Percentiles rank a stretch among this genome's conserved stretches.
Conservation (phyloP, 805 yeast species). For the Scheffersomyces lignosus region DNA sequence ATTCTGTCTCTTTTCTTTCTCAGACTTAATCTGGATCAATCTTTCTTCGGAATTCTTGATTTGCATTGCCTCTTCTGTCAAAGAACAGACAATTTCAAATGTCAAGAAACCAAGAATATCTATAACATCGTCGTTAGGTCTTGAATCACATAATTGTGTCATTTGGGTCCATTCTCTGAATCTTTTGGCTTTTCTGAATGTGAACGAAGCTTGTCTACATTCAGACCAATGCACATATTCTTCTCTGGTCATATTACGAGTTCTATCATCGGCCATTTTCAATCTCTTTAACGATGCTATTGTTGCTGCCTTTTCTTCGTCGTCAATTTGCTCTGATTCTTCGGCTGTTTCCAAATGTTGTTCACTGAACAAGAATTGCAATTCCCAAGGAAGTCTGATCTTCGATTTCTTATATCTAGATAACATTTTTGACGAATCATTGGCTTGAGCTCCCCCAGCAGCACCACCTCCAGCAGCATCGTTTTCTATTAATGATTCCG, state of each 20-base stretch:
- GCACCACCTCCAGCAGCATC: conserved; percentile 48
- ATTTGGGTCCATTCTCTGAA: conserved; percentile 97
- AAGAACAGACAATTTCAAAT: conserved; percentile 92
- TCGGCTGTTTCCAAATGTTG: conserved; percentile 76
- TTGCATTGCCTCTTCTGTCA: conserved; percentile 87
- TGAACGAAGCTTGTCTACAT: conserved; percentile 95
- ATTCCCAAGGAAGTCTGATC: conserved; percentile 91
- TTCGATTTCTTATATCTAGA: conserved; percentile 67
- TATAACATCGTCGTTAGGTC: conserved; percentile 94
- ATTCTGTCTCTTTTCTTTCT: conserved; percentile 21
- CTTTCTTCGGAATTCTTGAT: conserved; percentile 70
- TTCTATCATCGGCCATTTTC: conserved; percentile 91
- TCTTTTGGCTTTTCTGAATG: conserved; percentile 90
- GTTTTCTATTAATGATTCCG: conserved; percentile 50
- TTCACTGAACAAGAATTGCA: conserved; percentile 89
- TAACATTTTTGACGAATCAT: conserved; percentile 43
- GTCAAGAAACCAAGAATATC: conserved; percentile 94
- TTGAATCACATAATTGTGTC: conserved; percentile 75
- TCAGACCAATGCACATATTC: conserved; percentile 99
- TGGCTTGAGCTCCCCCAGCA: conserved; percentile 30
- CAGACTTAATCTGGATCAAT: conserved; percentile 30
- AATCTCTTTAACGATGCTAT: conserved; percentile 84
- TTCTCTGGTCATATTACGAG: conserved; percentile 90
- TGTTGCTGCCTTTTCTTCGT: conserved; percentile 87
- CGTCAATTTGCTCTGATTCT: conserved; percentile 65